phyloP scores from a whole-genome alignment of 768 basidiomycete genomes.

The Jaapia argillacea region DNA sequence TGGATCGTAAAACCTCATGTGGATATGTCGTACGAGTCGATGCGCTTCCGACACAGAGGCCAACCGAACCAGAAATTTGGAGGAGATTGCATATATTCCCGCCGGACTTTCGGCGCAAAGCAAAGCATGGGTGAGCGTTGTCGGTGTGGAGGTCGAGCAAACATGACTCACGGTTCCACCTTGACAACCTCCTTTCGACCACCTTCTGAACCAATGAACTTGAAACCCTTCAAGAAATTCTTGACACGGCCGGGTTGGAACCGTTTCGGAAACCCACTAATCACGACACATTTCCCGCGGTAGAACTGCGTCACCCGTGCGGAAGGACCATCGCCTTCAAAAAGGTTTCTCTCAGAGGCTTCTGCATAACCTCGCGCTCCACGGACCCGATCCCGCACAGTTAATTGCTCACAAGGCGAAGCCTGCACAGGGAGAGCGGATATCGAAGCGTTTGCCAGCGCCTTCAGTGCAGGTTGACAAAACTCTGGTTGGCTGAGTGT shows the following conservation, averaged over 20 bases:
- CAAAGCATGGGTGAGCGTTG: slow-evolving; percentile 1
- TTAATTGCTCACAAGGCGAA: background rate
- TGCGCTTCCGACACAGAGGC: slow-evolving; percentile 56
- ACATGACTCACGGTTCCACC: slow-evolving; percentile 34
- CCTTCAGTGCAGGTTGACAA: slow-evolving; percentile 27
- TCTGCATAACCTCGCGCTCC: slow-evolving; percentile 28
- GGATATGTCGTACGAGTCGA: slow-evolving; percentile 49
- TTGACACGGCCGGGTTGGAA: slow-evolving; percentile 24
- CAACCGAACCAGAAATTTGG: slow-evolving; percentile 48
- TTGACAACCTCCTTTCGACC: slow-evolving; percentile 38
- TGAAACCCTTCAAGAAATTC: slow-evolving; percentile 31
- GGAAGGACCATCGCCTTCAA: slow-evolving; percentile 36
- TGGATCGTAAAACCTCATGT: slow-evolving; percentile 41
- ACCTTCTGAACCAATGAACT: slow-evolving; percentile 27
- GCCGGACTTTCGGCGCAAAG: slow-evolving; percentile 15
- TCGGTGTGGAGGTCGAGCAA: slow-evolving; percentile 1
- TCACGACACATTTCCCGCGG: slow-evolving; percentile 41
- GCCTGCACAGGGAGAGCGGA: slow-evolving; percentile 24
- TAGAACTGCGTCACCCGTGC: slow-evolving; percentile 32
- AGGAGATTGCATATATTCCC: slow-evolving; percentile 28
- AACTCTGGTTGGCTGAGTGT: slow-evolving; percentile 39
- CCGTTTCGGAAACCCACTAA: slow-evolving; percentile 53
- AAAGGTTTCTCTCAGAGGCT: slow-evolving; percentile 24
- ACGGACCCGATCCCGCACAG: slow-evolving; percentile 1
- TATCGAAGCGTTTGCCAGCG: slow-evolving; percentile 33